Base-by-base conservation (phyloP, 1,284 basidiomycete species). In the Irpex lacteus region DNA sequence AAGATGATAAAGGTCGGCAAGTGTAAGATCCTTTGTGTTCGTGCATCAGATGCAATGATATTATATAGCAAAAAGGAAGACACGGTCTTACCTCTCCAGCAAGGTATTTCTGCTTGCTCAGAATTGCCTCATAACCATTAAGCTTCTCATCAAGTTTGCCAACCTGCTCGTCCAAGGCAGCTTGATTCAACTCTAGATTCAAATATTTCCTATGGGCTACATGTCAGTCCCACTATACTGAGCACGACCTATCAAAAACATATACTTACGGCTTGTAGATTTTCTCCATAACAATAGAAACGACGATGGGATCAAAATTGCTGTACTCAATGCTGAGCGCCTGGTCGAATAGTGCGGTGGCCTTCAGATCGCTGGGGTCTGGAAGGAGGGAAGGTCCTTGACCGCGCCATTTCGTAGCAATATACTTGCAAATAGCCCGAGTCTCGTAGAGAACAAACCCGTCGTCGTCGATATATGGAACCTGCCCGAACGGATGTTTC, bases 401-500 rank as follows among this genome's bases (percentile, higher is more conserved):
- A 44, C 40, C 40, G 40, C 40, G 40, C 40, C 40, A 44, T 15
- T 44, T 44, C 63, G 75, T 73, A 60, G 77, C 78, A 65, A 85
- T 60, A 71, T 85, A 85, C 38, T 82, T 80, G 5, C 67, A 67
- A 64, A 88, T 86, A 1, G 85, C 85, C 40, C 86, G 81, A 44
- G 80, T 82, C 71, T 88, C 83, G 71, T 73, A 84, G 57, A 83
- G 67, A 60, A 72, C 66, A 72, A 82, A 80, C 13, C 79, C 78
- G 55, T 84, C 81, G 55, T 84, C 80, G 75, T 85, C 84, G 62
- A 91, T 78, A 73, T 82, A 87, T 2, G 88, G 89, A 66, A 90
- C 73, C 71, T 87, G 85, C n/a, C 86, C 87, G 68, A 90, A 91
- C 0, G 89, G 88, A 66, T 90, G 87, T 21, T 78, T 72, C 36